Evolutionary conservation across 108 stramenopile species (phyloP), one percentile per base, ranked within the genome.

Genomic region (Skeletonema menzelii): DNA sequence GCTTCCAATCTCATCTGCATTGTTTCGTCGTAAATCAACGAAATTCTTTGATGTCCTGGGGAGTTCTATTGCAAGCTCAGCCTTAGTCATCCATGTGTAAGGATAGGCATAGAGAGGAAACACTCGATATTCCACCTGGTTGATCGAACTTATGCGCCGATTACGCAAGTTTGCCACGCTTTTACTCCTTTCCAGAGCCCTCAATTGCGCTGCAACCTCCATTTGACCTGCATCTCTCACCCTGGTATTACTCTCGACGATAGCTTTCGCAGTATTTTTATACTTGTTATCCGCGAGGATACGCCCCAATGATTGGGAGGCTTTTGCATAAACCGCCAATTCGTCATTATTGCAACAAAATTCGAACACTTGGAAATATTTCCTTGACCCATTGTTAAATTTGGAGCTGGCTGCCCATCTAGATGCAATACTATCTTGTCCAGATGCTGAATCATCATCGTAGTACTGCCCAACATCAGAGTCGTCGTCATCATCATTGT

Each of bases 11-110:
- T 87, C 83, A 35, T 84, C 66, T 20, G 55, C 63, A 12, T 38
- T 53, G 8, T 63, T 20, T 19, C 35, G 30, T 5, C 80, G 67
- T 13, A 86, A 55, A 64, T 89, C 88, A 79, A 84, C 58, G 31
- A 74, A 73, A 44, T 40, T 59, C 27, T 24, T 35, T 38, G 79
- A 77, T 24, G 75, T 73, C 37, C 75, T 56, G 15, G 66, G 27
- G 72, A 84, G 83, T 28, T 87, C 88, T 5, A 66, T 67, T 8
- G 62, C 46, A 37, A 89, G 27, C 74, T 87, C 86, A 13, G 59
- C 8, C 8, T 75, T 60, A 6, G 86, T 85, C 86, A 87, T 84
- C 86, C 88, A 86, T 44, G 69, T 67, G 47, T 89, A 79, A 0
- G 85, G 88, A 64, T 89, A 89, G 0, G 83, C 80, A 61, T 87